Conservation (phyloP, 306 rosid species). For the Dalbergia oliveri region DNA sequence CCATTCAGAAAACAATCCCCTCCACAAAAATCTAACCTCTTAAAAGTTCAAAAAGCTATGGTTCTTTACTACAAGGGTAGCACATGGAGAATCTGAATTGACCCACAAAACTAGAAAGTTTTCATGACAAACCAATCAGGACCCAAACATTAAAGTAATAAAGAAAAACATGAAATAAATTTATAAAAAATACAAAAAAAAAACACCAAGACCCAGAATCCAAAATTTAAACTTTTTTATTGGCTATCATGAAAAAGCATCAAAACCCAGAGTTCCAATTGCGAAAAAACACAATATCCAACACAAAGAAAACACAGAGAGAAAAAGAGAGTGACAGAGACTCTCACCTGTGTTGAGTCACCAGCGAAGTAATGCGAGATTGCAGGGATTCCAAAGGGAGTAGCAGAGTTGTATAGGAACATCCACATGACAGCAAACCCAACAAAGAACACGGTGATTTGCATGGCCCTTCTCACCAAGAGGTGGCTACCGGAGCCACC, state of each 20-base stretch:
- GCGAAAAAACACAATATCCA: not conserved
- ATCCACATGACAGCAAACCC: slow-evolving; percentile 50
- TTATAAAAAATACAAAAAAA: not conserved
- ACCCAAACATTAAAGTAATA: not conserved
- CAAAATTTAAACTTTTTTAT: slow-evolving; percentile 4
- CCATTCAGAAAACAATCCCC: slow-evolving; percentile 12
- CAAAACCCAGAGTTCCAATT: slow-evolving; percentile 19
- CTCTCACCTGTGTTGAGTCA: slow-evolving; percentile 33
- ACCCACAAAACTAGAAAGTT: slow-evolving; percentile 1
- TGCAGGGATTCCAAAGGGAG: slow-evolving; percentile 51
- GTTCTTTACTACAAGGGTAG: not conserved
- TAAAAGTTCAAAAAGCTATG: not conserved
- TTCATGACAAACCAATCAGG: not conserved
- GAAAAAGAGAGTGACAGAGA: slow-evolving; percentile 9
- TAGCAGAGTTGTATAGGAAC: slow-evolving; percentile 43
- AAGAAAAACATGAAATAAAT: not conserved
- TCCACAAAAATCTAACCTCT: not conserved
- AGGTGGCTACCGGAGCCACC: slow-evolving; percentile 36
- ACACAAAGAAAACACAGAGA: not conserved
- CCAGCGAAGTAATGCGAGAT: slow-evolving; percentile 40
- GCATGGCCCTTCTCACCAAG: slow-evolving; percentile 29
- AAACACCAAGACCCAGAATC: slow-evolving; percentile 11
- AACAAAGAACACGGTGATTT: slow-evolving; percentile 31
- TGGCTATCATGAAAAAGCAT: not conserved
- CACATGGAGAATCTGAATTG: slow-evolving; percentile 17